Evolutionary conservation across 441 rosid species (phyloP).

Genomic region (Raphanus hybrid): DNA sequence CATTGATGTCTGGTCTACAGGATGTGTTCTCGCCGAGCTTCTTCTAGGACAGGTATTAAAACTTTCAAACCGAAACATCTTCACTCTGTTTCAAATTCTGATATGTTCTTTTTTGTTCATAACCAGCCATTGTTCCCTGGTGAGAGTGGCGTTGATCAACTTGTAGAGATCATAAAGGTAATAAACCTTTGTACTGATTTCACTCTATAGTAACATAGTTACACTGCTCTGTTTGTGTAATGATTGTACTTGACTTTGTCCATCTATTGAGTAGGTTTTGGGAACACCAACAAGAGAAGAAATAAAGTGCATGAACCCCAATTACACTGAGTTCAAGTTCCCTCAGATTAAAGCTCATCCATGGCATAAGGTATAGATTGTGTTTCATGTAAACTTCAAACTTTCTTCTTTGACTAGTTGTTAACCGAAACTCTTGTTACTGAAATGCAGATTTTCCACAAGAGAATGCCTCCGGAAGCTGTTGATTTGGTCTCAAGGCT

Average conservation of each 20-base stretch:
- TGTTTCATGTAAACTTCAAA: too few relatives aligned
- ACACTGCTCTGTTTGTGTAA: background rate
- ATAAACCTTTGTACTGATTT: background rate
- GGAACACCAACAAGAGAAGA: slow-evolving; percentile 14
- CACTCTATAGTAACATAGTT: background rate
- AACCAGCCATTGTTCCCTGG: slow-evolving; percentile 1
- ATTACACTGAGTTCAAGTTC: slow-evolving; percentile 11
- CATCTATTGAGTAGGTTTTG: background rate
- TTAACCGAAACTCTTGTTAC: too few relatives aligned
- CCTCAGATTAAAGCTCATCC: slow-evolving; percentile 14
- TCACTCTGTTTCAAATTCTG: background rate
- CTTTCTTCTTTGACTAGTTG: background rate
- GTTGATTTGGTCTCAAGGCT: slow-evolving; percentile 17
- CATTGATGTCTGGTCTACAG: slow-evolving; percentile 13
- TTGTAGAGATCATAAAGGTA: slow-evolving; percentile 9
- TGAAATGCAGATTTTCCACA: background rate
- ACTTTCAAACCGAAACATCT: background rate
- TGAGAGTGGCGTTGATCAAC: slow-evolving; percentile 6
- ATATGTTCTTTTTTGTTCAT: background rate
- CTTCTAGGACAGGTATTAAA: background rate
- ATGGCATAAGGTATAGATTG: slow-evolving; percentile 11
- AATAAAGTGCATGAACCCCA: slow-evolving; percentile 4
- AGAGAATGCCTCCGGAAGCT: slow-evolving; percentile 5
- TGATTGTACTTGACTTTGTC: background rate
- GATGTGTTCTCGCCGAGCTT: slow-evolving; percentile 2